Percentiles rank a stretch among this genome's conserved stretches.
phyloP scores from a whole-genome alignment of 2,329 filamentous ascomycete genomes.

The Ascosphaera acerosa region DNA sequence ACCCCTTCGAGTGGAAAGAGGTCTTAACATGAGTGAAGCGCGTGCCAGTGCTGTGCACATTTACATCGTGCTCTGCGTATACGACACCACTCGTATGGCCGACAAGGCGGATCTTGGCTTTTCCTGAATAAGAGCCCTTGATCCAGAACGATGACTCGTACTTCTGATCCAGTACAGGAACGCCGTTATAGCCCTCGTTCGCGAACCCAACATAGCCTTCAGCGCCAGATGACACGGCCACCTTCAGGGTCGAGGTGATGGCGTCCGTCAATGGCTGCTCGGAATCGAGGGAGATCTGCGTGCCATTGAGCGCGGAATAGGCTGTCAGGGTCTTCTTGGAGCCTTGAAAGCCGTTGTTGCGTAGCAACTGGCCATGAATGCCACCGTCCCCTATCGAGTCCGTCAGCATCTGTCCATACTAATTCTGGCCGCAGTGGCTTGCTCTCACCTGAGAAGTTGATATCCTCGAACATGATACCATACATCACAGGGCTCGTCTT shows the following conservation, averaged over 20 bases:
- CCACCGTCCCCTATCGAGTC: slow-evolving; percentile 10
- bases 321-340: slow-evolving; percentile 7
- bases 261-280: slow-evolving; percentile 9
- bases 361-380: slow-evolving; percentile 12
- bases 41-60: slow-evolving; percentile 7
- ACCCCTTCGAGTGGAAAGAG: slow-evolving; percentile 7
- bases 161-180: slow-evolving; percentile 9
- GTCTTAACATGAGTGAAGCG: slow-evolving; percentile 8
- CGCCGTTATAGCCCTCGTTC: slow-evolving; percentile 18
- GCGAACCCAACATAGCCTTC: slow-evolving; percentile 16
- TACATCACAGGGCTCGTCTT: slow-evolving; percentile 13
- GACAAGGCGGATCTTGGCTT: slow-evolving; percentile 9
- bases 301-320: slow-evolving; percentile 10
- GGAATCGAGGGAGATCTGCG: slow-evolving; percentile 8
- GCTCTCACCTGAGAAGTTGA: background rate
- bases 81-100: slow-evolving; percentile 8
- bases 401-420: background rate
- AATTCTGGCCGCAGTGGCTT: background rate
- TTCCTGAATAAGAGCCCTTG: slow-evolving; percentile 10
- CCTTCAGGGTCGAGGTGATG: slow-evolving; percentile 10
- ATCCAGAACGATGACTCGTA: slow-evolving; percentile 13
- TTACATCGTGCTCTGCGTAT: slow-evolving; percentile 10
- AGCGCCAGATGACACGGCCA: slow-evolving; percentile 6
- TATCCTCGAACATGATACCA: slow-evolving; percentile 15
- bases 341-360: slow-evolving; percentile 14